These are phyloP conservation scores for Cronartium quercuum DNA, from an alignment of 1,284 basidiomycete species.

Conservation along the genomic window DNA sequence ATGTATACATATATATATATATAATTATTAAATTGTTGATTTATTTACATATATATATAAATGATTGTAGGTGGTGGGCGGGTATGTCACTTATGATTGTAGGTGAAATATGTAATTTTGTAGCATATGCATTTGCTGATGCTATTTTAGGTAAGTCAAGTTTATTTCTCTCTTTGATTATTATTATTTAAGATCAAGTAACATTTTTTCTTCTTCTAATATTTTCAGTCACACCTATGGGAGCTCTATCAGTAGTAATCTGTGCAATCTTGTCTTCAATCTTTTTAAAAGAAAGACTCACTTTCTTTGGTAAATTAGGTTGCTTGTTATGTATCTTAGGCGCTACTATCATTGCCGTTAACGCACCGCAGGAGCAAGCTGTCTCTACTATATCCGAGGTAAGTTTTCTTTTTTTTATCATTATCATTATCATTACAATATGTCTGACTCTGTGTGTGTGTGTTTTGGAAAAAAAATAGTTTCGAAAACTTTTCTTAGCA, in stretches of 20 bases:
- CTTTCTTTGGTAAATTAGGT: slow-evolving; percentile 70
- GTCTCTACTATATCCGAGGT: slow-evolving; percentile 64
- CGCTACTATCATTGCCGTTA: slow-evolving; percentile 70
- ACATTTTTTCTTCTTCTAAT: slow-evolving; percentile 38
- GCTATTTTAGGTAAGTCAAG: slow-evolving; percentile 46
- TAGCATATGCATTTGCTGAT: slow-evolving; percentile 74
- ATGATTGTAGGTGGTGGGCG: slow-evolving; percentile 40
- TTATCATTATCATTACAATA: background rate
- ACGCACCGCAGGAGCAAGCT: slow-evolving; percentile 72
- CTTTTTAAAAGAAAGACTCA: slow-evolving; percentile 85
- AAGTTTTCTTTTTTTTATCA: background rate
- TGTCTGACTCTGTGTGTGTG: too few species aligned
- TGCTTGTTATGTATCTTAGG: slow-evolving; percentile 82
- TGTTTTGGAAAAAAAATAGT: too few species aligned
- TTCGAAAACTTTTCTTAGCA: slow-evolving; percentile 74
- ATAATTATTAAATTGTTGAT: background rate
- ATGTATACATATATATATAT: slow-evolving; percentile 1
- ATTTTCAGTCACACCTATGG: slow-evolving; percentile 72
- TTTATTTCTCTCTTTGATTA: background rate
- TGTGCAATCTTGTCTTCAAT: slow-evolving; percentile 88
- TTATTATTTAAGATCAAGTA: background rate
- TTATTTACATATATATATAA: slow-evolving; percentile 4
- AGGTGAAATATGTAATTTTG: slow-evolving; percentile 66
- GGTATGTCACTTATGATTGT: slow-evolving; percentile 59
- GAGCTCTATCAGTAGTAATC: slow-evolving; percentile 90